phyloP scores from a whole-genome alignment of 2,329 filamentous ascomycete genomes.

The Aspergillus aculeatus region DNA sequence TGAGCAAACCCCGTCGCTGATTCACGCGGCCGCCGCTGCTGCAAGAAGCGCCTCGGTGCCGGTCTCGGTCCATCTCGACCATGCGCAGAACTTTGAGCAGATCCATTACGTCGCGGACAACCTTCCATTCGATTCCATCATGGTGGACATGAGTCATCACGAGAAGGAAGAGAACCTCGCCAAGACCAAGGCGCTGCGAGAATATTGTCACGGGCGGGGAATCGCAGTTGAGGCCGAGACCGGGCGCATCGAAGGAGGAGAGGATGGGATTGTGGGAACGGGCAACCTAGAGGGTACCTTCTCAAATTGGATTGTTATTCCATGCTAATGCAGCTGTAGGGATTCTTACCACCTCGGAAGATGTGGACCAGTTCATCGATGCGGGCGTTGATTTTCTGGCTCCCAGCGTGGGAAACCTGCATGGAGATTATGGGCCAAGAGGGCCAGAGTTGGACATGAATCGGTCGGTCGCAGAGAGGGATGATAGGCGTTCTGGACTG shows the following conservation, averaged over 20 bases:
- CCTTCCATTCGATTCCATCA: slow-evolving; percentile 64
- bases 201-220: slow-evolving; percentile 59
- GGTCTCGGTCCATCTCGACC: slow-evolving; percentile 61
- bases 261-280: slow-evolving; percentile 69
- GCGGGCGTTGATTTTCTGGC: slow-evolving; percentile 70
- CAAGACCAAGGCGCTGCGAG: slow-evolving; percentile 59
- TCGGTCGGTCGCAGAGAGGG: background rate
- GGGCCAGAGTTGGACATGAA: slow-evolving; percentile 56
- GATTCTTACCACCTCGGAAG: slow-evolving; percentile 63
- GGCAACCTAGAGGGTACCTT: slow-evolving; percentile 52
- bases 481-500: slow-evolving; percentile 25
- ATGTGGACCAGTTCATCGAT: slow-evolving; percentile 65
- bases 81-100: slow-evolving; percentile 59
- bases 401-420: slow-evolving; percentile 70
- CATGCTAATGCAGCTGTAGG: slow-evolving; percentile 20
- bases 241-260: slow-evolving; percentile 66
- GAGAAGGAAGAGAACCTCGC: slow-evolving; percentile 65
- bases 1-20: slow-evolving; percentile 37
- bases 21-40: slow-evolving; percentile 52
- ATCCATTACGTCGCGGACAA: slow-evolving; percentile 56
- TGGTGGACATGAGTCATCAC: slow-evolving; percentile 72
- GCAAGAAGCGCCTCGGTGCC: slow-evolving; percentile 56
- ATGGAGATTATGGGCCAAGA: slow-evolving; percentile 65
- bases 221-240: slow-evolving; percentile 68
- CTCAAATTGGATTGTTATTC: background rate